Percentiles rank a stretch among this genome's conserved stretches.
Evolutionary conservation across 768 basidiomycete species (phyloP).

Genomic region (Leccinum obscurum): DNA sequence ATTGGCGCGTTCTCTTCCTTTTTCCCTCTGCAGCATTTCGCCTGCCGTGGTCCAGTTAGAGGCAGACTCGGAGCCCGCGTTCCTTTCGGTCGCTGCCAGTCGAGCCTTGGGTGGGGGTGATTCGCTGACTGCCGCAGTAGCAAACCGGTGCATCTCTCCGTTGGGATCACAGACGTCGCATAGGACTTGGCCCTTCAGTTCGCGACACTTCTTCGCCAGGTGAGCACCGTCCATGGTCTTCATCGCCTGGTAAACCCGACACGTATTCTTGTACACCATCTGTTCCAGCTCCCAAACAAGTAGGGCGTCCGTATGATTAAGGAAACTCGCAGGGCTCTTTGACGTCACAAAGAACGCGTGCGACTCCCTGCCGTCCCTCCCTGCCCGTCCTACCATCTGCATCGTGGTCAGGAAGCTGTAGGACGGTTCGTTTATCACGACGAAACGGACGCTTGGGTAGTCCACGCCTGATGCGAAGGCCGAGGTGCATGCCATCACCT

Average conservation of each 20-base stretch:
- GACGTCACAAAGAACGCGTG: conserved; percentile 6
- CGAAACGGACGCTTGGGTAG: conserved; percentile 1
- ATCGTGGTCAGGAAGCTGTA: not conserved
- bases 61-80: too few relatives aligned
- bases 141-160: conserved; percentile 3
- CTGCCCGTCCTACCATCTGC: conserved; percentile 11
- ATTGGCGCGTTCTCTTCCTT: too few relatives aligned
- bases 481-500: conserved; percentile 10
- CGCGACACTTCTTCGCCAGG: not conserved
- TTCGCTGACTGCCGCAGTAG: not conserved
- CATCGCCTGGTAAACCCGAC: conserved; percentile 1
- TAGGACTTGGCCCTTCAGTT: not conserved
- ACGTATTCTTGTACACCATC: not conserved
- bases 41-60: too few relatives aligned
- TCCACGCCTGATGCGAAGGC: conserved; percentile 10
- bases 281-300: not conserved
- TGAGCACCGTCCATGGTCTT: not conserved
- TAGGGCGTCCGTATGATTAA: too few relatives aligned
- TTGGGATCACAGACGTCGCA: conserved; percentile 9
- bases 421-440: not conserved
- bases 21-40: not conserved
- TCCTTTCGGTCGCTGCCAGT: too few relatives aligned
- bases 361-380: conserved; percentile 6
- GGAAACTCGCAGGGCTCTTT: not conserved
- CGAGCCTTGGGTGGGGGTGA: too few relatives aligned